phyloP scores from a whole-genome alignment of 345 rosid species.

The Camelina laxa region DNA sequence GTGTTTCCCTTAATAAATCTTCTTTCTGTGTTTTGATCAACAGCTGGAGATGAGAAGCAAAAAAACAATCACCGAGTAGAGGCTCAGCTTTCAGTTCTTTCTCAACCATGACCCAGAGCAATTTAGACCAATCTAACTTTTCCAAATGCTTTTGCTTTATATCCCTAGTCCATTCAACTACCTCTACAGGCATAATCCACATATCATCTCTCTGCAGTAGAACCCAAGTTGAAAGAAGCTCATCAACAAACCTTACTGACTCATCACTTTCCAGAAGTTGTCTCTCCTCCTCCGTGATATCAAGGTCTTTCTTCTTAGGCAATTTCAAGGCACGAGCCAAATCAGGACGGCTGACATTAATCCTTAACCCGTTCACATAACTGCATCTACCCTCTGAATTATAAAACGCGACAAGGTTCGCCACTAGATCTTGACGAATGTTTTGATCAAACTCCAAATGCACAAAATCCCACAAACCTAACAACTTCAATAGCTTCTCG shows the following conservation, averaged over 20 bases:
- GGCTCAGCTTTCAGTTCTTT: slow-evolving; percentile 63
- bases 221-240: slow-evolving; percentile 69
- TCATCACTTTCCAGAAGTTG: slow-evolving; percentile 55
- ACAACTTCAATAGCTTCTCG: slow-evolving; percentile 58
- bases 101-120: slow-evolving; percentile 93
- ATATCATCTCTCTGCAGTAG: slow-evolving; percentile 71
- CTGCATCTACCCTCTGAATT: slow-evolving; percentile 49
- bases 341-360: slow-evolving; percentile 73
- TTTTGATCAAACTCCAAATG: slow-evolving; percentile 63
- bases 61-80: slow-evolving; percentile 63
- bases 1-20: slow-evolving; percentile 25
- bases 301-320: slow-evolving; percentile 56
- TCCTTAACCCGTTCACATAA: slow-evolving; percentile 62
- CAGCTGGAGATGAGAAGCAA: slow-evolving; percentile 85
- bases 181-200: slow-evolving; percentile 75
- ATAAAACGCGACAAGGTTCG: slow-evolving; percentile 66
- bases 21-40: slow-evolving; percentile 54
- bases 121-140: slow-evolving; percentile 71
- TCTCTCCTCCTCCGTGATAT: slow-evolving; percentile 39
- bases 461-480: slow-evolving; percentile 88
- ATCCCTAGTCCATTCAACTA: slow-evolving; percentile 47
- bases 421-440: slow-evolving; percentile 61
- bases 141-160: slow-evolving; percentile 72
- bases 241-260: slow-evolving; percentile 55
- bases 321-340: slow-evolving; percentile 78